These are phyloP conservation scores for Pythium aquatile DNA, from an alignment of 352 stramenopile genomes.

Conservation along the genomic window DNA sequence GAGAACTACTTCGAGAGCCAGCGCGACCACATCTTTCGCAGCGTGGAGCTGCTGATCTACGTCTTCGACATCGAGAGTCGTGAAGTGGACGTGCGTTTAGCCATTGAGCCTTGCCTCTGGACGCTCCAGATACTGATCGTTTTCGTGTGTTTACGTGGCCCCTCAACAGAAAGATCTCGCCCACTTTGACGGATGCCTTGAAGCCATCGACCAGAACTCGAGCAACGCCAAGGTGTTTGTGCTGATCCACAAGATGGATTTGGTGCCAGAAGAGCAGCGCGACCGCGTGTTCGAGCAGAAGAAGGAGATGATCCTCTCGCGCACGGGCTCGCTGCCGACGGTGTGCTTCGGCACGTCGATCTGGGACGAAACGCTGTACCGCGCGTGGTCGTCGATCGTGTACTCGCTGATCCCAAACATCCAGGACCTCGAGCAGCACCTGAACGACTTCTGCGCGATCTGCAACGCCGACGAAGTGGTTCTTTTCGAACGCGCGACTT, in stretches of 20 bases:
- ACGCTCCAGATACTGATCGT: conserved; percentile 20
- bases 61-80: conserved; percentile 98
- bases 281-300: conserved; percentile 93
- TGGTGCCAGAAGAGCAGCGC: conserved; percentile 89
- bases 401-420: conserved; percentile 99
- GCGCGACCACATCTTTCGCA: conserved; percentile 99
- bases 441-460: conserved; percentile 97
- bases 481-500: conserved; percentile 98
- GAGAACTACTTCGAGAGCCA: conserved; percentile 99
- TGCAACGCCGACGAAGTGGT: conserved; percentile 97
- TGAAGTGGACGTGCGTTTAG: conserved; percentile 55
- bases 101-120: not conserved
- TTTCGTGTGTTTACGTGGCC: not conserved
- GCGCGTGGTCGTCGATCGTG: conserved; percentile 98
- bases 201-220: conserved; percentile 98
- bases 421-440: conserved; percentile 93
- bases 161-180: conserved; percentile 94
- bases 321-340: conserved; percentile 84
- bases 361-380: conserved; percentile 99
- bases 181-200: conserved; percentile 96
- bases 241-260: conserved; percentile 99
- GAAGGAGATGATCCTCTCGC: conserved; percentile 91
- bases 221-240: conserved; percentile 99
- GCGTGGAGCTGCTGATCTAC: conserved; percentile 98
- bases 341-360: conserved; percentile 98